Conservation (phyloP, 2,329 filamentous ascomycete genomes). For the Penicillium sp. region DNA sequence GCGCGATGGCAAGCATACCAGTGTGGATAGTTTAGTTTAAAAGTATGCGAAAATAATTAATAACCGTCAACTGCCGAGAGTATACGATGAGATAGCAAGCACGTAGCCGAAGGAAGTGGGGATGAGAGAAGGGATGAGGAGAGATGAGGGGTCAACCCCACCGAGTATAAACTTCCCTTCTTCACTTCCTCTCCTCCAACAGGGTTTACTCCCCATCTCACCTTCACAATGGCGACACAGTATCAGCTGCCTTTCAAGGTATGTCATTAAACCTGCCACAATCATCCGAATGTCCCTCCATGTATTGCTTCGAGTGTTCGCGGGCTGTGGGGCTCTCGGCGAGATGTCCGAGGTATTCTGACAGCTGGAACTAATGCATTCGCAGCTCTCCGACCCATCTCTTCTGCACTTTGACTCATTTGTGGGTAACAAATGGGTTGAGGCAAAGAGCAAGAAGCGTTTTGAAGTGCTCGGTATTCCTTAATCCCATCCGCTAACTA, state of each 20-base stretch:
- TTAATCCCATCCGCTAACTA: background rate
- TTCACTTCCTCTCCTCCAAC: background rate
- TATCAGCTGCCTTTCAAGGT: constrained; percentile 46
- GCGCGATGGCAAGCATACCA: constrained; percentile 14
- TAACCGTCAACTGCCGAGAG: no score
- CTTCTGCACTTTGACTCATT: constrained; percentile 57
- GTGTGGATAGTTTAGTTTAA: constrained; percentile 25
- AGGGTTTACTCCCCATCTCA: no score
- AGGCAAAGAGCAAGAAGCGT: constrained; percentile 51
- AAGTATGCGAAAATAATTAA: background rate
- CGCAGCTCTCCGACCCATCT: constrained; percentile 52
- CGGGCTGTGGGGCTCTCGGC: constrained; percentile 9
- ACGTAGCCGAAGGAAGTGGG: background rate
- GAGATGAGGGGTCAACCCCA: background rate
- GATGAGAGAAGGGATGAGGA: background rate
- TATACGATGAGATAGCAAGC: background rate
- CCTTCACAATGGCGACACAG: constrained; percentile 34
- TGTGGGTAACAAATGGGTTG: constrained; percentile 54
- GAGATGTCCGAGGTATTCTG: constrained; percentile 22
- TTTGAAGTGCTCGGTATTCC: constrained; percentile 55
- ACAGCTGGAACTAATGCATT: constrained; percentile 19
- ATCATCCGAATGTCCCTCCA: background rate
- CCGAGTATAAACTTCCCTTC: background rate
- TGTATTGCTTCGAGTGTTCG: background rate
- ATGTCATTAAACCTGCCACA: constrained; percentile 6